A percentile compares a stretch with the other conserved stretches of the same genome.
These are phyloP conservation scores for Apophysomyces ossiformis DNA, from an alignment of 371 early-diverging fungal species.

Conservation along the genomic window DNA sequence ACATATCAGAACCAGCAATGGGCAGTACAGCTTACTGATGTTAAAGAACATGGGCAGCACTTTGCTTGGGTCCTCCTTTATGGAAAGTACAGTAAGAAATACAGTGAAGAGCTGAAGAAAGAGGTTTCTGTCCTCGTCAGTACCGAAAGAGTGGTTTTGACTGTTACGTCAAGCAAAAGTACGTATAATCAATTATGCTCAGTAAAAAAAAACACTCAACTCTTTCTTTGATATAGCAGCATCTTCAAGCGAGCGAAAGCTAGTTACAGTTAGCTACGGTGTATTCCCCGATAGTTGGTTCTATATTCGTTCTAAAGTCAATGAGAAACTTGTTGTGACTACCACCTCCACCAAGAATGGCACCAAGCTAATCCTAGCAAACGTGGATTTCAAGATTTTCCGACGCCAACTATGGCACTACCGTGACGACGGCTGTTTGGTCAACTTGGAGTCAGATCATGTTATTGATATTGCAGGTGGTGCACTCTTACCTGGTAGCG, in stretches of 20 bases:
- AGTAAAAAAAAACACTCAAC: not conserved
- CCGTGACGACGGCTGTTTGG: slow-evolving; percentile 54
- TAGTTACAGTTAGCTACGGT: slow-evolving; percentile 43
- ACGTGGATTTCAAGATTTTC: slow-evolving; percentile 38
- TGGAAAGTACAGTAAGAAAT: slow-evolving; percentile 30
- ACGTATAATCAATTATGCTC: not conserved
- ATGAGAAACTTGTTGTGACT: slow-evolving; percentile 39
- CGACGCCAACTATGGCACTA: slow-evolving; percentile 61
- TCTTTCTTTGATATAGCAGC: slow-evolving; percentile 1
- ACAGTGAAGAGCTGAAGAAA: slow-evolving; percentile 36
- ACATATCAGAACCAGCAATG: slow-evolving; percentile 28
- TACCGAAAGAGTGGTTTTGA: slow-evolving; percentile 35
- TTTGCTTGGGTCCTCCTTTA: slow-evolving; percentile 43
- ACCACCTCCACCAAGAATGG: slow-evolving; percentile 36
- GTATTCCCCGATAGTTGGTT: slow-evolving; percentile 54
- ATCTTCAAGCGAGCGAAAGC: slow-evolving; percentile 30
- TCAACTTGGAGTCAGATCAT: slow-evolving; percentile 56
- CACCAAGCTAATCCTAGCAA: slow-evolving; percentile 35
- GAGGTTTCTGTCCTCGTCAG: slow-evolving; percentile 34
- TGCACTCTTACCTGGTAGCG: slow-evolving; percentile 32
- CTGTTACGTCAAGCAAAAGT: slow-evolving; percentile 14
- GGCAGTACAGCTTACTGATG: slow-evolving; percentile 34
- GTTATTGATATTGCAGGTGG: slow-evolving; percentile 61
- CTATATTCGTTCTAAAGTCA: slow-evolving; percentile 48
- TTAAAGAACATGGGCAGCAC: slow-evolving; percentile 25